These are phyloP conservation scores for Tetrapisispora phaffii DNA, from an alignment of 805 yeast species.

Conservation along the genomic window DNA sequence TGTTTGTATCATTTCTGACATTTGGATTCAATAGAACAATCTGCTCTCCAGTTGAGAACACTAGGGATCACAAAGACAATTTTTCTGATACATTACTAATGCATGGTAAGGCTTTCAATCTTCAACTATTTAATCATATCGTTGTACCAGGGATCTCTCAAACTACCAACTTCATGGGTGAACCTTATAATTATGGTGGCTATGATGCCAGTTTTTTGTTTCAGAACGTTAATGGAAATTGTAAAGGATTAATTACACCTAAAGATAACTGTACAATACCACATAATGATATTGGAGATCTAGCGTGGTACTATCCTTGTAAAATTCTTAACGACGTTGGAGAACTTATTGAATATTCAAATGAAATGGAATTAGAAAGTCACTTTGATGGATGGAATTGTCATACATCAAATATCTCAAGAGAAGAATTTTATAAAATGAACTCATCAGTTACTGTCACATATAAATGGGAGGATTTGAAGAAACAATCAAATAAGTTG, in stretches of 20 bases:
- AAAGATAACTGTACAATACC: conserved; percentile 65
- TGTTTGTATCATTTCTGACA: conserved; percentile 72
- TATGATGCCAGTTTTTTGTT: conserved; percentile 74
- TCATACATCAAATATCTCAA: conserved; percentile 64
- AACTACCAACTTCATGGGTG: conserved; percentile 65
- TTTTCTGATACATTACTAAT: conserved; percentile 49
- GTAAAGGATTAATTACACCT: conserved; percentile 69
- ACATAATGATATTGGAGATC: conserved; percentile 40
- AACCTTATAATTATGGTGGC: conserved; percentile 83
- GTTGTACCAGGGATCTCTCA: conserved; percentile 64
- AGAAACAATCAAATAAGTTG: conserved; percentile 57
- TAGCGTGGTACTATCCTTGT: conserved; percentile 99
- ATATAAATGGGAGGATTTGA: conserved; percentile 83
- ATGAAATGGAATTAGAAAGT: conserved; percentile 44
- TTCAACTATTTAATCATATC: conserved; percentile 64
- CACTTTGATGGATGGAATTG: conserved; percentile 84
- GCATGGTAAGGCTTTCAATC: conserved; percentile 67
- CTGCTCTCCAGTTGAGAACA: conserved; percentile 40
- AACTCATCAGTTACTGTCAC: conserved; percentile 61
- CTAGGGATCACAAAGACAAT: conserved; percentile 49
- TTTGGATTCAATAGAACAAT: conserved; percentile 84
- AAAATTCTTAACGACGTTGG: conserved; percentile 60
- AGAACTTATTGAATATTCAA: conserved; percentile 34
- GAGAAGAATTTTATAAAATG: conserved; percentile 55
- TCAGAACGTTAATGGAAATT: conserved; percentile 87